Conservation (phyloP, 352 stramenopile species). For the Globisporangium cylindrosporum region DNA sequence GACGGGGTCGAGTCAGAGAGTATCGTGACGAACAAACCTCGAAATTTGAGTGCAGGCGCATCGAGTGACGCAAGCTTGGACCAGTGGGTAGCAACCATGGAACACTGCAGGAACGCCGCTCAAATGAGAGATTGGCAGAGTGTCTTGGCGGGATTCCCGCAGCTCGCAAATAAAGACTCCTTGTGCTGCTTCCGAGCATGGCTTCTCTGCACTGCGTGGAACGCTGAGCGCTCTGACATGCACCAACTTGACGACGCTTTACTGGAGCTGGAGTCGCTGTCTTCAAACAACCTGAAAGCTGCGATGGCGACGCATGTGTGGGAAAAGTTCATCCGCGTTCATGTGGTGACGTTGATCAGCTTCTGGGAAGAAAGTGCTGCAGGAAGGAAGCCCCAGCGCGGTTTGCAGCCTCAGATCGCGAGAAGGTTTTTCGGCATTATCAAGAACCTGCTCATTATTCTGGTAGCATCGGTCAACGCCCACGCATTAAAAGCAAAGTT, state of each 20-base stretch:
- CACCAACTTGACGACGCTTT: slow-evolving; percentile 77
- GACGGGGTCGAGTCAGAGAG: slow-evolving; percentile 54
- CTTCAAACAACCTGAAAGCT: slow-evolving; percentile 34
- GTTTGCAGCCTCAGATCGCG: slow-evolving; percentile 72
- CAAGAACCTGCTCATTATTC: slow-evolving; percentile 45
- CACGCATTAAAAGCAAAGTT: background rate
- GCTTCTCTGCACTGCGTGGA: slow-evolving; percentile 74
- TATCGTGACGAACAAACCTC: slow-evolving; percentile 19
- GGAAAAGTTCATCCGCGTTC: slow-evolving; percentile 78
- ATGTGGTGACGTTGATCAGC: slow-evolving; percentile 75
- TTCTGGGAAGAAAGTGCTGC: slow-evolving; percentile 82
- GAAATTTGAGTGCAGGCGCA: slow-evolving; percentile 12
- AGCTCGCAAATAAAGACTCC: slow-evolving; percentile 53
- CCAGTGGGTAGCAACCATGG: slow-evolving; percentile 57
- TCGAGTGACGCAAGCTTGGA: slow-evolving; percentile 28
- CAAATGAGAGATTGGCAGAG: slow-evolving; percentile 70
- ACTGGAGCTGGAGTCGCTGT: slow-evolving; percentile 53
- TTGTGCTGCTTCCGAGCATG: slow-evolving; percentile 67
- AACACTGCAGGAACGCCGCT: slow-evolving; percentile 52
- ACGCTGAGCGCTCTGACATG: slow-evolving; percentile 80
- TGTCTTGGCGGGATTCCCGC: slow-evolving; percentile 55
- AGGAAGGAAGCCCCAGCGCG: slow-evolving; percentile 61
- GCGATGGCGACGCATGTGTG: slow-evolving; percentile 74
- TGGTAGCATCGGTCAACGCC: slow-evolving; percentile 34
- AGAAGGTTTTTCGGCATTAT: slow-evolving; percentile 80